Conservation (phyloP, 352 stramenopile species). For the Halophytophthora polymorphica region DNA sequence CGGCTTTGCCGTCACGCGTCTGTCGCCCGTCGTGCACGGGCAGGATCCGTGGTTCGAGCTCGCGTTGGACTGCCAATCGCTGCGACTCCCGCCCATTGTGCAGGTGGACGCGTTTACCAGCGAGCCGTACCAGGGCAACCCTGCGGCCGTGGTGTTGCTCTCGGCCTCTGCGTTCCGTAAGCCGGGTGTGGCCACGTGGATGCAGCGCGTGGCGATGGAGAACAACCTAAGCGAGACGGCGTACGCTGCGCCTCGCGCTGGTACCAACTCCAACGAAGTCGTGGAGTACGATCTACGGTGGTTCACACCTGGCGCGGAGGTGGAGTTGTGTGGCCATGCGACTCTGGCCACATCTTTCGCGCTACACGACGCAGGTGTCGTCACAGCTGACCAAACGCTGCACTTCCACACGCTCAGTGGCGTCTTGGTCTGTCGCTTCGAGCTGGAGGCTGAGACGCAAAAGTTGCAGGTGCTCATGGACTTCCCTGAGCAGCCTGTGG, state of each 20-base stretch:
- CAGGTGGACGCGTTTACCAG: conserved; percentile 74
- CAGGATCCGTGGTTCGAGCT: conserved; percentile 85
- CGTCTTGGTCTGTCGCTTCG: conserved; percentile 35
- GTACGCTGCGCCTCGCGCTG: conserved; percentile 56
- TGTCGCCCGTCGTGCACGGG: conserved; percentile 79
- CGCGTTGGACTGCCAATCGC: conserved; percentile 41
- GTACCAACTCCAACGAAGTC: conserved; percentile 1
- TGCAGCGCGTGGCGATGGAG: conserved; percentile 83
- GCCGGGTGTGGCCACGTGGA: conserved; percentile 28
- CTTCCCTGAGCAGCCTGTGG: conserved; percentile 37
- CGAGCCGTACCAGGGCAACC: conserved; percentile 84
- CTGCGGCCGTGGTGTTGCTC: conserved; percentile 86
- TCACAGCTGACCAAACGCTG: conserved; percentile 33
- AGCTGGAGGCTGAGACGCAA: conserved; percentile 11
- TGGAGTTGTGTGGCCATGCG: conserved; percentile 90
- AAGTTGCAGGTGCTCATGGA: conserved; percentile 57
- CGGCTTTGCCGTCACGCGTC: conserved; percentile 74
- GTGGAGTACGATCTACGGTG: conserved; percentile 52
- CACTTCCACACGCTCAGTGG: conserved; percentile 74
- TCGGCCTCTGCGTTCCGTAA: conserved; percentile 30
- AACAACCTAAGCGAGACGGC: conserved; percentile 93
- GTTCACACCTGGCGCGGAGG: conserved; percentile 72
- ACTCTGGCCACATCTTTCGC: conserved; percentile 84
- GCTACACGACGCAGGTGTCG: conserved; percentile 58
- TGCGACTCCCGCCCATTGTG: conserved; percentile 26